These are phyloP conservation scores for Mortierella polycephala DNA, from an alignment of 371 early-diverging fungal species.

Conservation along the genomic window DNA sequence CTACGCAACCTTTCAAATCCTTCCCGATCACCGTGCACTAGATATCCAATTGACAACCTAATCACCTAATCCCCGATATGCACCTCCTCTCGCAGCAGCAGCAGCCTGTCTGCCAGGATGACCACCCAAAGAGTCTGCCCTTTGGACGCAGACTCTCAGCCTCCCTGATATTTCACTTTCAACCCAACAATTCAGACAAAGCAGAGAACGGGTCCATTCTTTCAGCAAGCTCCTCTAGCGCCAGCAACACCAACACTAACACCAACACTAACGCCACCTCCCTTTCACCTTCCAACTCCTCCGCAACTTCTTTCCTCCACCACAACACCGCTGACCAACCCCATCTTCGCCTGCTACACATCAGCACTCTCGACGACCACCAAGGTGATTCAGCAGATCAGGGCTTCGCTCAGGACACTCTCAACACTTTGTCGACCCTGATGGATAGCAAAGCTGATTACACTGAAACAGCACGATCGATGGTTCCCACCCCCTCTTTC, in stretches of 20 bases:
- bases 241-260: no score
- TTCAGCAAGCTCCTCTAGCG: not conserved
- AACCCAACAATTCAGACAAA: not conserved
- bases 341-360: slow-evolving; percentile 5
- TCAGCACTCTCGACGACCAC: not conserved
- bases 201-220: not conserved
- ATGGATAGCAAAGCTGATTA: slow-evolving; percentile 2
- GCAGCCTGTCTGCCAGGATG: no score
- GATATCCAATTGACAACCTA: no score
- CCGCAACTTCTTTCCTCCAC: slow-evolving; percentile 2
- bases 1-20: not conserved
- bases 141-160: no score
- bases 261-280: not conserved
- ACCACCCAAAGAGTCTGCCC: no score
- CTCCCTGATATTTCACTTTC: no score
- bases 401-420: slow-evolving; percentile 13
- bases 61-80: no score
- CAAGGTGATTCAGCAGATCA: slow-evolving; percentile 2
- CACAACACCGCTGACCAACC: not conserved
- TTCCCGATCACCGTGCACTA: no score
- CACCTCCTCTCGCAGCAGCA: no score
- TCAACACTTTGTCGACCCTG: slow-evolving; percentile 4
- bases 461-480: not conserved
- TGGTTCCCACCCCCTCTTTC: no score
- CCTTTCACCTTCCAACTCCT: not conserved